phyloP scores from a whole-genome alignment of 768 basidiomycete species.

The Suillus subaureus region DNA sequence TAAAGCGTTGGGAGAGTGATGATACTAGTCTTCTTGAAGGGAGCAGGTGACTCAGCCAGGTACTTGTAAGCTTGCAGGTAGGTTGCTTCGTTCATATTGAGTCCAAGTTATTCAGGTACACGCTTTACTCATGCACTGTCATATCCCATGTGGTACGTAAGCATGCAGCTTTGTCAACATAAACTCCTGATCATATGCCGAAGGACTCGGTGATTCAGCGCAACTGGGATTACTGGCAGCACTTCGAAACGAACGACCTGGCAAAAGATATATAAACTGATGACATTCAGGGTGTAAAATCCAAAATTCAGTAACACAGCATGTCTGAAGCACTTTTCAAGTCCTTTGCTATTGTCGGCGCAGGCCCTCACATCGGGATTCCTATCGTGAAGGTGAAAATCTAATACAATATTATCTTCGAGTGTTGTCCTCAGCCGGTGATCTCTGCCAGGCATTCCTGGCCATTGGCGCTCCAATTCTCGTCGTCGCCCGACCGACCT shows the following conservation, averaged over 20 bases:
- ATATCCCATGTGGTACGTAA: neutral
- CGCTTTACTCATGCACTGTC: neutral
- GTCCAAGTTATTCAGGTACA: no score
- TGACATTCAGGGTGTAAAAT: constrained; percentile 11
- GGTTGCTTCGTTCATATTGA: neutral
- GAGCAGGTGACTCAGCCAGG: neutral
- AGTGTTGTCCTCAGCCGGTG: neutral
- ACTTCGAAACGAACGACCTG: neutral
- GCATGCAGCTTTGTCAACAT: neutral
- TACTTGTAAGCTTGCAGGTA: neutral
- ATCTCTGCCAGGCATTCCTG: constrained; percentile 7
- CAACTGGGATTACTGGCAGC: neutral
- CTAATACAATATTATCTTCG: no score
- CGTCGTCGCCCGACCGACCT: constrained; percentile 13
- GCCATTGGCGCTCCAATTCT: constrained; percentile 9
- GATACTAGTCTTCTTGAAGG: neutral
- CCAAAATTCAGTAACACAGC: neutral
- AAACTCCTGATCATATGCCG: neutral
- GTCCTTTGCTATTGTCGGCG: constrained; percentile 14
- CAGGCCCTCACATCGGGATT: constrained; percentile 11
- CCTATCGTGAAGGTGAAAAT: constrained; percentile 16
- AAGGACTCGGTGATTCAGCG: constrained; percentile 1
- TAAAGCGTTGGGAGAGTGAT: neutral
- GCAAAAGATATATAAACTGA: neutral
- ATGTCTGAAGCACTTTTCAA: constrained; percentile 12